Evolutionary conservation across 1,139 yeast genomes (phyloP).

Genomic region (Yamadazyma sp.): DNA sequence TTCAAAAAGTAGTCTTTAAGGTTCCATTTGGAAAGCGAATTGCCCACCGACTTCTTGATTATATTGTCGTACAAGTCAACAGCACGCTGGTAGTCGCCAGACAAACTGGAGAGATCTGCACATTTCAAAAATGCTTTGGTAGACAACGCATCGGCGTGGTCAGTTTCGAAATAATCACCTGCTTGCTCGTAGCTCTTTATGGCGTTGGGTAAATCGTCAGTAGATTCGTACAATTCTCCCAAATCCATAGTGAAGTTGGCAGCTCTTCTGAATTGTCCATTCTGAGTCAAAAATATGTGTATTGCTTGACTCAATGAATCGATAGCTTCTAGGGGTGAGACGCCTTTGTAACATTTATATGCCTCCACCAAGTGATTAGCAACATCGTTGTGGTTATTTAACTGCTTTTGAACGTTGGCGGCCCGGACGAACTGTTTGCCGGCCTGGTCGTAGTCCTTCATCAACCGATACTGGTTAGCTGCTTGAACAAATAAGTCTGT

Average conservation of each 20-base stretch:
- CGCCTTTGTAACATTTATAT: constrained; percentile 77
- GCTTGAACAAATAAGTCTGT: constrained; percentile 89
- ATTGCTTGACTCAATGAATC: constrained; percentile 75
- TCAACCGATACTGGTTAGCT: constrained; percentile 79
- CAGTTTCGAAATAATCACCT: constrained; percentile 93
- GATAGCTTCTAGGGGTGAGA: constrained; percentile 76
- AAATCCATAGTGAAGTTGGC: constrained; percentile 92
- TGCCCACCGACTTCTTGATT: constrained; percentile 73
- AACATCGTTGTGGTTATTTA: constrained; percentile 84
- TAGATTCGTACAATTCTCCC: constrained; percentile 79
- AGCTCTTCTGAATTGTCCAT: constrained; percentile 95
- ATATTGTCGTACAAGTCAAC: constrained; percentile 73
- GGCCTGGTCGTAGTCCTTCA: constrained; percentile 69
- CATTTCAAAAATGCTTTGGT: constrained; percentile 86
- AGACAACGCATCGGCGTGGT: constrained; percentile 88
- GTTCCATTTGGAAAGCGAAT: constrained; percentile 82
- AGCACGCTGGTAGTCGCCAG: constrained; percentile 71
- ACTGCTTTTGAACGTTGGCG: constrained; percentile 72
- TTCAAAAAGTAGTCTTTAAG: constrained; percentile 89
- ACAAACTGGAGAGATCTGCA: constrained; percentile 84
- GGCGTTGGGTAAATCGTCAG: constrained; percentile 68
- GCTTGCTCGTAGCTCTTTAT: constrained; percentile 84
- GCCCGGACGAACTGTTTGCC: constrained; percentile 87
- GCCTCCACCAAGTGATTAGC: constrained; percentile 91
- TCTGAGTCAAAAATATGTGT: constrained; percentile 71